A percentile compares a stretch with the other conserved stretches of the same genome.
phyloP scores from a whole-genome alignment of 2,329 filamentous ascomycete genomes.

The Verticillium longisporum region DNA sequence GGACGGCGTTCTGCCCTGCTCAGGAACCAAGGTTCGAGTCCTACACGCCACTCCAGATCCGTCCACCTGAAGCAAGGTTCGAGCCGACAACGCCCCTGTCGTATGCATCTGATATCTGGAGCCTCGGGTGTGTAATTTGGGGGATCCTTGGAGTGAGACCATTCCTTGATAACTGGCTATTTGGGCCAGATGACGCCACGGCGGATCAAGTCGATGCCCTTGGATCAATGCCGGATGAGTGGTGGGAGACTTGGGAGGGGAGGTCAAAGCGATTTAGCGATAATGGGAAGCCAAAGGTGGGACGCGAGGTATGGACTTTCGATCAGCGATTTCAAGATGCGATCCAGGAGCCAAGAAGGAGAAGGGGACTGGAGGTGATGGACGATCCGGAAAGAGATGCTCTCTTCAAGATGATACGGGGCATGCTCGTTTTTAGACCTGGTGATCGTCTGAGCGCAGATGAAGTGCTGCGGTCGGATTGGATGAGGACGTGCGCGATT shows the following conservation, averaged over 20 bases:
- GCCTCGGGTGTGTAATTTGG: constrained; percentile 88
- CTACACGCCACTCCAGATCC: constrained; percentile 19
- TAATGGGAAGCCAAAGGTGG: constrained; percentile 4
- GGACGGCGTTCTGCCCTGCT: constrained; percentile 22
- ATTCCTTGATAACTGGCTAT: constrained; percentile 10
- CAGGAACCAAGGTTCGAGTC: constrained; percentile 15
- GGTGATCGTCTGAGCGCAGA: constrained; percentile 8
- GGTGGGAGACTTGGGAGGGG: constrained; percentile 9
- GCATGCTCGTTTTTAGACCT: constrained; percentile 11
- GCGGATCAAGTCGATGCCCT: constrained; percentile 15
- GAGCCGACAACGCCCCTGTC: constrained; percentile 21
- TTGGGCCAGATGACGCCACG: constrained; percentile 11
- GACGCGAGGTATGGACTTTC: constrained; percentile 14
- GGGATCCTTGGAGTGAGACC: constrained; percentile 79
- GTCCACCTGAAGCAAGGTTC: constrained; percentile 28
- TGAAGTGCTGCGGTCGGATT: constrained; percentile 9
- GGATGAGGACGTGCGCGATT: constrained; percentile 10
- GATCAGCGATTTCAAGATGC: constrained; percentile 21
- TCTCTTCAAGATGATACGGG: constrained; percentile 9
- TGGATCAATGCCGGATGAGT: constrained; percentile 13
- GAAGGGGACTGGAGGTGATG: constrained; percentile 2
- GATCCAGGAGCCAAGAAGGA: constrained; percentile 19
- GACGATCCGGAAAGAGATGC: constrained; percentile 6
- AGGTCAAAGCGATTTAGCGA: constrained; percentile 5
- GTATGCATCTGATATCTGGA: constrained; percentile 75